Conservation (phyloP, 257 asterid genomes). For the Galeopsis tetrahit region DNA sequence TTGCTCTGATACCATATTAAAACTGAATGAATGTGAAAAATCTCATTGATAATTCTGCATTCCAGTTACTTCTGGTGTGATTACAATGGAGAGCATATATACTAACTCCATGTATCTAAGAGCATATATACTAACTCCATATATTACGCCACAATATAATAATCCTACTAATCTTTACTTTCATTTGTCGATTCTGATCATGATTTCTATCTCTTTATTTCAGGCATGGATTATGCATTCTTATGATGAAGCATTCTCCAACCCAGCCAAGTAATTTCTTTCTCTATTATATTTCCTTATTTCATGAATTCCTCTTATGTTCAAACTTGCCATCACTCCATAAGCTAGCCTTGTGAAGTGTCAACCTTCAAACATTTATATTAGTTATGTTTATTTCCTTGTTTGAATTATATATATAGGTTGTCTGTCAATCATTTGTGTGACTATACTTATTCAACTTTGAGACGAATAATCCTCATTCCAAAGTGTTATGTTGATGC, state of each 20-base stretch:
- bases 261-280: slow-evolving; percentile 55
- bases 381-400: not conserved
- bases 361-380: not conserved
- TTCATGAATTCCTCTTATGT: slow-evolving; percentile 11
- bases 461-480: not conserved
- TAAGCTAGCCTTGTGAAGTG: not conserved
- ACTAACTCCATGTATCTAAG: too few species aligned
- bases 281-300: not conserved
- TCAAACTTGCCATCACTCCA: not conserved
- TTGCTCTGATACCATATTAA: too few species aligned
- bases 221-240: slow-evolving; percentile 86
- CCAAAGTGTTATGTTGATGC: not conserved
- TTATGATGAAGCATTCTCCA: slow-evolving; percentile 62
- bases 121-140: too few species aligned
- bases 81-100: too few species aligned
- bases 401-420: not conserved
- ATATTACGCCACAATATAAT: too few species aligned
- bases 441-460: not conserved
- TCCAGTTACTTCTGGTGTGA: too few species aligned
- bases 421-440: not conserved
- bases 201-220: slow-evolving; percentile 10
- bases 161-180: not conserved
- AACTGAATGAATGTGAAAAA: too few species aligned
- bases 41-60: too few species aligned
- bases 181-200: slow-evolving; percentile 14